phyloP scores from a whole-genome alignment of 208 protist species.

The Acanthamoeba polyphaga region DNA sequence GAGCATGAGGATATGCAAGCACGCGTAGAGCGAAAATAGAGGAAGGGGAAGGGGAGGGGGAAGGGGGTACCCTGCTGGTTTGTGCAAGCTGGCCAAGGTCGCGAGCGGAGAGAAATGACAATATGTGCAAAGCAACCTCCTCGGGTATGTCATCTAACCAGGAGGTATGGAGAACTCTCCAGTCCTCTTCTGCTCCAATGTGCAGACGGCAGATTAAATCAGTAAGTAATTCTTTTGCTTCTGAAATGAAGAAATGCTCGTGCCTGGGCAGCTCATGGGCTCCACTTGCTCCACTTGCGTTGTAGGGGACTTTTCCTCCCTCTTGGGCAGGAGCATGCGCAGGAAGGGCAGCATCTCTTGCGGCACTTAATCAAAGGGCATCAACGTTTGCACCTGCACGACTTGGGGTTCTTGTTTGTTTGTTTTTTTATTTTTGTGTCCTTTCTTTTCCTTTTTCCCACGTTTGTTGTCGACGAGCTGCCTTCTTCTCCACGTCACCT shows the following conservation, averaged over 20 bases:
- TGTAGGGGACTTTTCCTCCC: neutral
- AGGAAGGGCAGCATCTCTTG: neutral
- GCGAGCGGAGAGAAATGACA: constrained; percentile 31
- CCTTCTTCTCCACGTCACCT: neutral
- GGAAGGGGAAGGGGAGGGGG: neutral
- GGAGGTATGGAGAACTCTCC: neutral
- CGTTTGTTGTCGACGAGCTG: neutral
- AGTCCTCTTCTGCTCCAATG: neutral
- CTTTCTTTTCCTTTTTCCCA: neutral
- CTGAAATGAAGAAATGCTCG: no score
- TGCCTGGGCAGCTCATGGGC: no score
- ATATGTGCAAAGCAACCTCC: constrained; percentile 1
- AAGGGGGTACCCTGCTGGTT: constrained; percentile 9
- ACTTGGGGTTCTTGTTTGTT: no score
- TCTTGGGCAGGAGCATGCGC: neutral
- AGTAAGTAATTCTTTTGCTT: neutral
- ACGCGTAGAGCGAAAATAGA: neutral
- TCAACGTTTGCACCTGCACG: no score
- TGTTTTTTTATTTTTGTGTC: no score
- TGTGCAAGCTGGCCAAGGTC: constrained; percentile 25
- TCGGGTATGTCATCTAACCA: neutral
- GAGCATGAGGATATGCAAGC: neutral
- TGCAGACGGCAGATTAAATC: neutral
- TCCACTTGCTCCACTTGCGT: neutral
- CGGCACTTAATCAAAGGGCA: no score